Evolutionary conservation across 441 rosid species (phyloP).

Genomic region (Macaranga tanarius): DNA sequence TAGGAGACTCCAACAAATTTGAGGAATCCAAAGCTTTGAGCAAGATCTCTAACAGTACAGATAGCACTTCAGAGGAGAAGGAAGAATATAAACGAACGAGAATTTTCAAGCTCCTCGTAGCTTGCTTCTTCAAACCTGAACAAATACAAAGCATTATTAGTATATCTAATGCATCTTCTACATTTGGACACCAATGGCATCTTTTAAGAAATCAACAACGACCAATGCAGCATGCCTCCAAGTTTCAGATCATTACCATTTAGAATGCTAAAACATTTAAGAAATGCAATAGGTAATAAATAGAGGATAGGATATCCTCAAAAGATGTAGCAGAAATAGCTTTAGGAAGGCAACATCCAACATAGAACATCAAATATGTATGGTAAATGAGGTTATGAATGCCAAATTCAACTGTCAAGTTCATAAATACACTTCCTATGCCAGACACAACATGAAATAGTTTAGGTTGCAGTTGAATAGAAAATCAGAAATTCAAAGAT

Average conservation of each 20-base stretch:
- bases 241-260: conserved; percentile 1
- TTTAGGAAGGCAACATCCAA: not conserved
- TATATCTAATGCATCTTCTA: conserved; percentile 4
- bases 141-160: conserved; percentile 23
- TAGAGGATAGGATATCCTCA: not conserved
- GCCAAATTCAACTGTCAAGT: not conserved
- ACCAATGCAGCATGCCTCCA: not conserved
- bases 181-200: not conserved
- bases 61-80: conserved; percentile 67
- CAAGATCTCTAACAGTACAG: conserved; percentile 62
- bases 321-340: not conserved
- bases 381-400: not conserved
- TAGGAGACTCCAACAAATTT: conserved; percentile 36
- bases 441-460: not conserved
- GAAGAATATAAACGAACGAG: conserved; percentile 63
- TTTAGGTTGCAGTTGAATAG: not conserved
- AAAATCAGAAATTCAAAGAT: not conserved
- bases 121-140: conserved; percentile 66
- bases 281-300: conserved; percentile 1
- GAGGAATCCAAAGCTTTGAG: conserved; percentile 56
- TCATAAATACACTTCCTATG: not conserved
- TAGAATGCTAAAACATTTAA: conserved; percentile 5
- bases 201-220: not conserved
- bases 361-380: not conserved
- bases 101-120: conserved; percentile 48